phyloP scores from a whole-genome alignment of 805 yeast species.

The Tetrapisispora fleetii region DNA sequence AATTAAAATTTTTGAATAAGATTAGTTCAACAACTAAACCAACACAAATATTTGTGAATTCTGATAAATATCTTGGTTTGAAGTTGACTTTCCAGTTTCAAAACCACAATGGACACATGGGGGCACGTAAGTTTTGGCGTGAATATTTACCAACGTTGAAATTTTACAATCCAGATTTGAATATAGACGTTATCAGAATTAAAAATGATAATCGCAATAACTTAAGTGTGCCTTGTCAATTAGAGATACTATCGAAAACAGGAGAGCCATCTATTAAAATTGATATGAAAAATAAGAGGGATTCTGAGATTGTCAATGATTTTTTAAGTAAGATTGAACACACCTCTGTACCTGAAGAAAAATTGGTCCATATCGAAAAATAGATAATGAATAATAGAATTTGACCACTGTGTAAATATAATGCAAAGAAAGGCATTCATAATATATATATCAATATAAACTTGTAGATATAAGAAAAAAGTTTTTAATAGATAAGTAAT shows the following conservation, averaged over 20 bases:
- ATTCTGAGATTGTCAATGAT: slow-evolving; percentile 46
- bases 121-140: slow-evolving; percentile 69
- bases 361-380: slow-evolving; percentile 26
- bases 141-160: slow-evolving; percentile 62
- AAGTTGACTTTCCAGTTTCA: slow-evolving; percentile 45
- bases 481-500: background rate
- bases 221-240: slow-evolving; percentile 21
- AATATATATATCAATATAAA: background rate
- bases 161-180: slow-evolving; percentile 70
- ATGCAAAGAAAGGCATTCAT: background rate
- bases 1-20: slow-evolving; percentile 19
- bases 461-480: background rate
- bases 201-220: slow-evolving; percentile 23
- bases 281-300: slow-evolving; percentile 43
- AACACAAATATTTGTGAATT: slow-evolving; percentile 22
- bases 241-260: slow-evolving; percentile 15
- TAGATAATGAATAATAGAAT: background rate
- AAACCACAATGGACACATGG: slow-evolving; percentile 47
- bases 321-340: slow-evolving; percentile 46
- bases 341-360: slow-evolving; percentile 36
- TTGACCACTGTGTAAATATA: background rate
- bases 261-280: slow-evolving; percentile 28
- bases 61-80: slow-evolving; percentile 26
- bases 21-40: slow-evolving; percentile 21
- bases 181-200: slow-evolving; percentile 52